Percentiles rank a stretch among this genome's conserved stretches.
These are phyloP conservation scores for Populus euphratica DNA, from an alignment of 345 rosid genomes.

Conservation along the genomic window DNA sequence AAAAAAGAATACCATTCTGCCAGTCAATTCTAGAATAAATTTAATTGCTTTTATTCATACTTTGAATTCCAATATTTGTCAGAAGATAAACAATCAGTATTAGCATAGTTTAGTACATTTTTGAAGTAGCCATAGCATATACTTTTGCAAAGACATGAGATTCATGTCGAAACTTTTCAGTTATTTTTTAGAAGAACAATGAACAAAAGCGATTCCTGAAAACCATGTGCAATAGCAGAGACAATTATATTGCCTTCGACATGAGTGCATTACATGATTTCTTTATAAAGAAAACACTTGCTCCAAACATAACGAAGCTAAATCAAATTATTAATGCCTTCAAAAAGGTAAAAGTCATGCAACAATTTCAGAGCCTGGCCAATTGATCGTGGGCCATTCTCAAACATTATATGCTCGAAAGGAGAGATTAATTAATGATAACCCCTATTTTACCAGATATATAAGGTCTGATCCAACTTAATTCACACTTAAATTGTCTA, in stretches of 20 bases:
- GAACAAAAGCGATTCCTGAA: background rate
- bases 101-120: background rate
- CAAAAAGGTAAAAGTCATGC: background rate
- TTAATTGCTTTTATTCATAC: no score
- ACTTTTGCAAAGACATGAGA: background rate
- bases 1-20: background rate
- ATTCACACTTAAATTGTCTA: background rate
- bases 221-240: background rate
- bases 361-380: background rate
- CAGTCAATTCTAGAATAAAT: background rate
- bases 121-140: background rate
- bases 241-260: background rate
- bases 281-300: background rate
- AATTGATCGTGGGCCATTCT: background rate
- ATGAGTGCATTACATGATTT: background rate
- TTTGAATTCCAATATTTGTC: background rate
- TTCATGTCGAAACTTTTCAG: background rate
- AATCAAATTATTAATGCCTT: background rate
- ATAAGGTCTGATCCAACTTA: background rate
- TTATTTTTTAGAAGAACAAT: background rate
- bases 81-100: background rate
- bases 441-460: background rate
- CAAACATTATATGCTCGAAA: background rate
- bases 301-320: background rate
- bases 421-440: background rate